A percentile compares a stretch with the other conserved stretches of the same genome.
Conservation (phyloP, 768 basidiomycete genomes). For the Cystobasidium ongulense region DNA sequence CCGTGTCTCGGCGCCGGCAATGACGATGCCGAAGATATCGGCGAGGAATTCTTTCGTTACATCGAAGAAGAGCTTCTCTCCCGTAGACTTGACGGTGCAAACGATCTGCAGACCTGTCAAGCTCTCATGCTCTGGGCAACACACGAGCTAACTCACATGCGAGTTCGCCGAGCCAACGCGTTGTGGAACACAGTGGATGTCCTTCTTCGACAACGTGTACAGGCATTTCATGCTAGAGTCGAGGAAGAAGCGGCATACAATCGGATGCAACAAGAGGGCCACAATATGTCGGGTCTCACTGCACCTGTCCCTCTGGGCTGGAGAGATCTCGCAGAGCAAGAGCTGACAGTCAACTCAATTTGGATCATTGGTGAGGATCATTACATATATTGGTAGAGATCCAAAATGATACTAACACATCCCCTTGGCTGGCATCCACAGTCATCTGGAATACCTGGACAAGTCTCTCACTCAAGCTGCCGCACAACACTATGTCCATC, state of each 20-base stretch:
- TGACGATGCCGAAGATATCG: slow-evolving; percentile 16
- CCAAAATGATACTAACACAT: background rate
- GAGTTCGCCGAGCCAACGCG: background rate
- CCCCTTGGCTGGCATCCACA: background rate
- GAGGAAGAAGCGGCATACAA: background rate
- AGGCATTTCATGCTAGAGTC: background rate
- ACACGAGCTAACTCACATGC: slow-evolving; percentile 29
- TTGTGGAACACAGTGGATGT: slow-evolving; percentile 13
- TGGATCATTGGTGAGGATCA: slow-evolving; percentile 24
- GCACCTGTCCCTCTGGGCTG: slow-evolving; percentile 6
- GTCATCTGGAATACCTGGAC: slow-evolving; percentile 20
- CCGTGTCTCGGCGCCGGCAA: slow-evolving; percentile 9
- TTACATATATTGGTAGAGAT: too few relatives aligned
- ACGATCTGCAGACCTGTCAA: background rate
- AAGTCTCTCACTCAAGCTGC: slow-evolving; percentile 7
- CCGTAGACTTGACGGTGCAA: background rate
- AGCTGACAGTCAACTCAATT: slow-evolving; percentile 19
- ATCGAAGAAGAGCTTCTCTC: slow-evolving; percentile 8
- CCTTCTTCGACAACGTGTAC: background rate
- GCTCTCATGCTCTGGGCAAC: slow-evolving; percentile 25
- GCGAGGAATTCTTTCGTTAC: background rate
- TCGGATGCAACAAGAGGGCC: background rate
- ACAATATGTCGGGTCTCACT: background rate
- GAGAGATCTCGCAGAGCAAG: slow-evolving; percentile 23
- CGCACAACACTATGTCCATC: slow-evolving; percentile 24